These are phyloP conservation scores for Ensete ventricosum DNA, from an alignment of 176 grass and related monocot species.

Conservation along the genomic window DNA sequence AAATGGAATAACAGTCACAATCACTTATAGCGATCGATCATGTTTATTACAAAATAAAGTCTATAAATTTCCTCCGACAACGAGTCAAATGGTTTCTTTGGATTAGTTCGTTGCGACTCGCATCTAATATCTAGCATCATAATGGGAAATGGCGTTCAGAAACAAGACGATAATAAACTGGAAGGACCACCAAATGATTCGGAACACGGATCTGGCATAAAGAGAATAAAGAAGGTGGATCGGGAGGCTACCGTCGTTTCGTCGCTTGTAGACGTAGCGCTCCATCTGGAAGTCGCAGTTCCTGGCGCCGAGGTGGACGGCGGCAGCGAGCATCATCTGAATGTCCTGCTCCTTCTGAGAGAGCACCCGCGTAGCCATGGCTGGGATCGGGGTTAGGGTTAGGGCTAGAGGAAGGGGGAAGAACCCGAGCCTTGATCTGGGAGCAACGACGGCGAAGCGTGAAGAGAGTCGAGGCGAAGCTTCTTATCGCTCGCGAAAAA, in stretches of 20 bases:
- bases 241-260: constrained; percentile 44
- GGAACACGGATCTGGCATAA: not conserved
- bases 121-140: no score
- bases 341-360: constrained; percentile 83
- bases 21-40: no score
- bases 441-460: not conserved
- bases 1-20: no score
- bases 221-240: not conserved
- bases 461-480: not conserved
- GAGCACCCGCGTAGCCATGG: constrained; percentile 52
- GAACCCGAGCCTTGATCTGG: not conserved
- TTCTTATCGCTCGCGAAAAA: not conserved
- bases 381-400: not conserved
- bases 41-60: no score
- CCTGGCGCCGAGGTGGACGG: constrained; percentile 94
- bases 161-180: no score
- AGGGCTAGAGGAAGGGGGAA: no score
- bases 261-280: constrained; percentile 80
- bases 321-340: constrained; percentile 91
- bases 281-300: constrained; percentile 99
- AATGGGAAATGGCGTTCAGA: no score
- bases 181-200: not conserved
- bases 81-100: no score
- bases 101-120: no score
- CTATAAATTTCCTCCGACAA: no score